Evolutionary conservation across 352 stramenopile genomes (phyloP).

Genomic region (Phytophthora boehmeriae): DNA sequence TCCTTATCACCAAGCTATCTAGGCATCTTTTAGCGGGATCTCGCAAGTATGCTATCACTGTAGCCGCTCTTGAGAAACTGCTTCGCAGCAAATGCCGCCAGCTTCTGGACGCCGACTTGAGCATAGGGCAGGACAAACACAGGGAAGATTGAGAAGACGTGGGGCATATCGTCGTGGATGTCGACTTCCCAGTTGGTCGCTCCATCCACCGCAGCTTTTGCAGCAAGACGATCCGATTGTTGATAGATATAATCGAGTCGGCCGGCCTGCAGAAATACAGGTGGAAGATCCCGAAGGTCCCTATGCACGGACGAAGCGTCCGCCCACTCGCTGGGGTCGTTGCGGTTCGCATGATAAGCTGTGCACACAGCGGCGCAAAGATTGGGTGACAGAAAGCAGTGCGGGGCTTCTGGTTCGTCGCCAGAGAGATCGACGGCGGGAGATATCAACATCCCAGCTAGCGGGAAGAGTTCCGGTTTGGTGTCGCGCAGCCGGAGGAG

Average conservation of each 20-base stretch:
- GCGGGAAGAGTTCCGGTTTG: conserved; percentile 16
- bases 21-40: background rate
- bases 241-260: conserved; percentile 36
- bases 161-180: conserved; percentile 33
- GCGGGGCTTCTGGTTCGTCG: conserved; percentile 18
- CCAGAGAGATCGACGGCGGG: conserved; percentile 37
- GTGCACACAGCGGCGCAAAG: conserved; percentile 14
- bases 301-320: conserved; percentile 38
- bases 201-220: conserved; percentile 25
- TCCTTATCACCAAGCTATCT: no score
- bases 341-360: conserved; percentile 16
- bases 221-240: conserved; percentile 27
- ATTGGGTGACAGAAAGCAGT: conserved; percentile 26
- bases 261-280: conserved; percentile 44
- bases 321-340: conserved; percentile 24
- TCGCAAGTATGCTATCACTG: background rate
- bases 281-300: conserved; percentile 38
- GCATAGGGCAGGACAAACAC: conserved; percentile 34
- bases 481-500: conserved; percentile 45
- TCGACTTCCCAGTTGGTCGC: conserved; percentile 37
- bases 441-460: conserved; percentile 39
- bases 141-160: conserved; percentile 41
- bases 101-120: conserved; percentile 19
- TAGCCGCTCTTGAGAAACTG: conserved; percentile 13
- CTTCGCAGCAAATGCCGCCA: conserved; percentile 29